Conservation (phyloP, 768 basidiomycete species). For the Phanerodontia chrysosporium region DNA sequence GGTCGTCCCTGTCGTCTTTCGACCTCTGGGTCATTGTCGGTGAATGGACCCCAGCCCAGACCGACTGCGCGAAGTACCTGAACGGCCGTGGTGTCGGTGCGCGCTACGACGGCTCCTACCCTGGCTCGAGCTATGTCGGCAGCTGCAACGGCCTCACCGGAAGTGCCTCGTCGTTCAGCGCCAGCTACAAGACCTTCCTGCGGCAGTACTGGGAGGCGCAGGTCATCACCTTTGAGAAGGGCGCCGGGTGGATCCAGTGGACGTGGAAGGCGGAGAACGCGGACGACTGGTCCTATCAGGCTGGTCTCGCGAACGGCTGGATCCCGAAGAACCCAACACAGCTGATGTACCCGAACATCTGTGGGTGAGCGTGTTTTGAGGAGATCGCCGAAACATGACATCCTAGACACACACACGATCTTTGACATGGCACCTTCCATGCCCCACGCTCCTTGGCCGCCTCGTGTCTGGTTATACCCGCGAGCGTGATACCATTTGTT, state of each 20-base stretch:
- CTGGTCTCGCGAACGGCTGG: conserved; percentile 78
- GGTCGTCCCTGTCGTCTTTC: conserved; percentile 43
- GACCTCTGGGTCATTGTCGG: conserved; percentile 82
- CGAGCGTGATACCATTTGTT: neutral
- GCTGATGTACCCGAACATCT: conserved; percentile 60
- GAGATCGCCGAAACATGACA: neutral
- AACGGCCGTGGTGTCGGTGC: conserved; percentile 77
- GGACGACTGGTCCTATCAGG: conserved; percentile 89
- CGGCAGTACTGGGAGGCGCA: conserved; percentile 85
- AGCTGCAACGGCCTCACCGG: conserved; percentile 75
- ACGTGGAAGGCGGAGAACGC: conserved; percentile 81
- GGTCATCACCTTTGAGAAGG: conserved; percentile 64
- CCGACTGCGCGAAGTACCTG: conserved; percentile 76
- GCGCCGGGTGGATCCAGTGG: conserved; percentile 77
- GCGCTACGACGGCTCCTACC: conserved; percentile 55
- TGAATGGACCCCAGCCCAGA: conserved; percentile 80
- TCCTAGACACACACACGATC: neutral
- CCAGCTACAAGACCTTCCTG: conserved; percentile 77
- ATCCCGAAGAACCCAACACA: conserved; percentile 63
- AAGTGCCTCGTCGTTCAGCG: conserved; percentile 66
- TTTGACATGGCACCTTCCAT: neutral
- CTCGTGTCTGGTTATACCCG: neutral
- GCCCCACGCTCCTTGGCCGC: neutral
- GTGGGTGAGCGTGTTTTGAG: conserved; percentile 29
- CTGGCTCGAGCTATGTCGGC: conserved; percentile 65